Evolutionary conservation across 176 grass and related monocot genomes (phyloP), one percentile per base, ranked within the genome.

Genomic region (Carex pumila): DNA sequence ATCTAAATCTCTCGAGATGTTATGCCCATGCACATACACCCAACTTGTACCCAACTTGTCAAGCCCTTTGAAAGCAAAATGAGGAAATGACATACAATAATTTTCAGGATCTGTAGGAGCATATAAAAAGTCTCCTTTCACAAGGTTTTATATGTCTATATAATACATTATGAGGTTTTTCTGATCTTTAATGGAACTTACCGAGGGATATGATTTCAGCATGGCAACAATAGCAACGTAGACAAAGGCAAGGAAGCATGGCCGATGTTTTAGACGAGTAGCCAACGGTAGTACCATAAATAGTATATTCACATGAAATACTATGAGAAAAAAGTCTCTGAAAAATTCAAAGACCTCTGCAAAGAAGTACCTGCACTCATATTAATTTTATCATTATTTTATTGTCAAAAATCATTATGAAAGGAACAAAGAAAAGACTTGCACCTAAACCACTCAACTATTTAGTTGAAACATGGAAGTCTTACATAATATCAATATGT

Each of bases 301-400:
- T 72, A 93, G 79, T 63, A 98, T 95, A 85, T 98, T 98, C 77
- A 88, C 87, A 91, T 98, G 92, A 80, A 98, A 95, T 75, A 95
- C 96, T 87, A 98, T 93, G 81, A 95, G 83, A 84, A 98, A 98
- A 84, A 98, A 98, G 79, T 83, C 89, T 85, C 96, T 95, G 85
- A 98, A 98, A 59, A 98, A 93, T 58, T 92, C 91, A 5, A 98
- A 98, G 6, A 95, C 96, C 83, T 98, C 96, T 32, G 96, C 96
- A 88, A 98, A 98, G 77, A 98, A 98, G 85, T 95, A 95, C 96
- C 96, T 98, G 86, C 86, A 98, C 64, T 81, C 25, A 12, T 75
- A 77, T 77, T 55, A 77, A 54, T 31, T 31, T 56, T 53, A 56
- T 21, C 49, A 47, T 50, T 3, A 56, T 56, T 8, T 12, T 12